Evolutionary conservation across 192 early-diverging fungal species (phyloP).

Genomic region (Coemansia sp.): DNA sequence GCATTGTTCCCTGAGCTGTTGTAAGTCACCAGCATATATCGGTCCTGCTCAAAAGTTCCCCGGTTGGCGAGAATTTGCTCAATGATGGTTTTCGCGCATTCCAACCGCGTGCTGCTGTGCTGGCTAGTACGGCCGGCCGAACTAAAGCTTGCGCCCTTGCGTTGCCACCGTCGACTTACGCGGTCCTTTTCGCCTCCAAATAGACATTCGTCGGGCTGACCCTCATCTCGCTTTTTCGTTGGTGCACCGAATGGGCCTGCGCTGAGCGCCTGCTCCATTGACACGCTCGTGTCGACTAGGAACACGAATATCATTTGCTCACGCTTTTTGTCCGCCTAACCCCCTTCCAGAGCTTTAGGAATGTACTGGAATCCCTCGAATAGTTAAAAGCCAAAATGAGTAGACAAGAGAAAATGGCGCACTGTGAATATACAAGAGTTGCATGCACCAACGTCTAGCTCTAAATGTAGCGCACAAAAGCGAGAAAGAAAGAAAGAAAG

Average conservation of each 20-base stretch:
- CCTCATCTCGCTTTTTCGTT: constrained; percentile 13
- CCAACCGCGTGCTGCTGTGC: constrained; percentile 54
- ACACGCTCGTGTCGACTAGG: constrained; percentile 79
- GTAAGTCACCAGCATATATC: constrained; percentile 78
- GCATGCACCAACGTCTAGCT: constrained; percentile 1
- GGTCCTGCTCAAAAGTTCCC: constrained; percentile 60
- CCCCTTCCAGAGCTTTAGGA: not conserved
- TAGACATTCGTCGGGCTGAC: constrained; percentile 28
- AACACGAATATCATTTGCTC: constrained; percentile 65
- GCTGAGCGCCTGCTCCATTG: constrained; percentile 66
- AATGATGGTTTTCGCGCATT: constrained; percentile 73
- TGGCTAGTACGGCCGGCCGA: not conserved
- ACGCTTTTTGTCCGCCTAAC: not conserved
- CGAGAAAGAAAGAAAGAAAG: not conserved
- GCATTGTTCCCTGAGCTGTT: constrained; percentile 32
- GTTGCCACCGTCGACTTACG: constrained; percentile 48
- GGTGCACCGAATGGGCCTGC: not conserved
- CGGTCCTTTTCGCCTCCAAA: constrained; percentile 34
- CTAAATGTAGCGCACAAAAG: not conserved
- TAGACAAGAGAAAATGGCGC: not conserved
- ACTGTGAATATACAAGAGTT: not conserved
- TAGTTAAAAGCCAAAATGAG: not conserved
- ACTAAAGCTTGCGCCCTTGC: constrained; percentile 17
- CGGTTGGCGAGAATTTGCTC: constrained; percentile 67
- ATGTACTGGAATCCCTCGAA: not conserved